Base-by-base conservation (phyloP, 768 basidiomycete species). In the Hygrocybe punicea region DNA sequence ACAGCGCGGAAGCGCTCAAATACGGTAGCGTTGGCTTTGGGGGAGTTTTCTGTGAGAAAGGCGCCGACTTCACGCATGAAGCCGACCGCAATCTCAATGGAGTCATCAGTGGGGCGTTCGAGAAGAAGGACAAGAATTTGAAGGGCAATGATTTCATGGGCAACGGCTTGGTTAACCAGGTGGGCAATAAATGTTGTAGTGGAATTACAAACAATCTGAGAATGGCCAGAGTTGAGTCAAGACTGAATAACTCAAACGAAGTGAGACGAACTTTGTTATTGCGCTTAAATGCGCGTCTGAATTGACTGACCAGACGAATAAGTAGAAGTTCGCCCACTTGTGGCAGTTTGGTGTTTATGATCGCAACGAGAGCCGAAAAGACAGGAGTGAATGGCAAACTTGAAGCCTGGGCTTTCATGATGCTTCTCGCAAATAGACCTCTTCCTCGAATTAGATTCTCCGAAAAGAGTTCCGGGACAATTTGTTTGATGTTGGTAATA, bases 351-450 rank as follows among this genome's bases (percentile, higher is more conserved):
- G 95, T 92, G 71, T 99, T 98, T 79, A 98, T 83, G 69, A 99
- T 93, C 1, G 93, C 83, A 49, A 97, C 91, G 33, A 98, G 79
- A 1, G 92, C 89, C 11, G 96, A 93, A 68, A 98, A 99, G 10
- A 99, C 91, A 4, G 97, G 94, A 0, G 97, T 98, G 69, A 96
- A 99, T 0, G 97, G 95, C 63, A 98, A 86, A 78, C 97, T 98
- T 5, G 94, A 84, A 0, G 96, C 83, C 70, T 99, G 97, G 6
- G 97, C 97, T 68, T 98, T 94, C 97, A 99, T 98, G 61, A 99
- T 80, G 62, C 94, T 95, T 62, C 97, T 78, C 19, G 91, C 82
- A 68, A 98, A 97, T 39, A 99, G 78, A 1, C 97, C 97, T 23
- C 92, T 81, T 1, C 97, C 97, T 47, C 94, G 85, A 59, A 98